Percentiles rank a stretch among this genome's conserved stretches.
These are phyloP conservation scores for Cornus suecica DNA, from an alignment of 148 eudicot species.

Conservation along the genomic window DNA sequence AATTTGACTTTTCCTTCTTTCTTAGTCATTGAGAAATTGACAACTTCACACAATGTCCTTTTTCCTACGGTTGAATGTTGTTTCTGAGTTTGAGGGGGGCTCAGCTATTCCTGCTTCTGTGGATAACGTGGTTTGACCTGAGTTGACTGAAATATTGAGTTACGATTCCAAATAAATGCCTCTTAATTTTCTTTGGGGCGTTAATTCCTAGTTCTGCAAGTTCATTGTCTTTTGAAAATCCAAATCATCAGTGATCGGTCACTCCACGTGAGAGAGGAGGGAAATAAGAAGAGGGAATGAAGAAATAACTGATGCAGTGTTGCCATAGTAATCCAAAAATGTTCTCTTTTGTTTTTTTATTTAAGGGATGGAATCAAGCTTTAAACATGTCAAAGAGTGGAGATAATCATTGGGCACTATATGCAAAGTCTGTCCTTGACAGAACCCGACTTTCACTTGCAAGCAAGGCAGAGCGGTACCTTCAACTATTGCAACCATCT, in stretches of 20 bases:
- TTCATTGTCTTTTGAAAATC: background rate
- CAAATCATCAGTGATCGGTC: background rate
- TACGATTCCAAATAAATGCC: background rate
- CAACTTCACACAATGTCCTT: background rate
- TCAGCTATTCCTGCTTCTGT: background rate
- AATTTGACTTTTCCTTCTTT: background rate
- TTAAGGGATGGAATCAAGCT: conserved; percentile 85
- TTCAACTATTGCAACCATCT: conserved; percentile 84
- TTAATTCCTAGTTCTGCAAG: background rate
- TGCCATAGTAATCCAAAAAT: background rate
- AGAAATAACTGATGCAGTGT: background rate
- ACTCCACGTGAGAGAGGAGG: background rate
- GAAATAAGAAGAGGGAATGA: background rate
- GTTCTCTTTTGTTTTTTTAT: conserved; percentile 3
- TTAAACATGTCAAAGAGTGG: conserved; percentile 57
- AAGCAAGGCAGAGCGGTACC: conserved; percentile 87
- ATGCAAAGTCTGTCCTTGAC: conserved; percentile 96
- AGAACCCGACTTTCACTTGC: conserved; percentile 85
- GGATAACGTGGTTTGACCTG: background rate
- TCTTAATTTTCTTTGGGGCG: no score
- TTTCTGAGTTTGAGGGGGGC: background rate
- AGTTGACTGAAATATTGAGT: background rate
- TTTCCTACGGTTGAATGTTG: background rate
- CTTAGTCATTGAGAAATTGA: background rate
- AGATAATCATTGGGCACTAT: conserved; percentile 78